These are phyloP conservation scores for Pelargonium myrrhifolium DNA, from an alignment of 441 rosid species.

Conservation along the genomic window DNA sequence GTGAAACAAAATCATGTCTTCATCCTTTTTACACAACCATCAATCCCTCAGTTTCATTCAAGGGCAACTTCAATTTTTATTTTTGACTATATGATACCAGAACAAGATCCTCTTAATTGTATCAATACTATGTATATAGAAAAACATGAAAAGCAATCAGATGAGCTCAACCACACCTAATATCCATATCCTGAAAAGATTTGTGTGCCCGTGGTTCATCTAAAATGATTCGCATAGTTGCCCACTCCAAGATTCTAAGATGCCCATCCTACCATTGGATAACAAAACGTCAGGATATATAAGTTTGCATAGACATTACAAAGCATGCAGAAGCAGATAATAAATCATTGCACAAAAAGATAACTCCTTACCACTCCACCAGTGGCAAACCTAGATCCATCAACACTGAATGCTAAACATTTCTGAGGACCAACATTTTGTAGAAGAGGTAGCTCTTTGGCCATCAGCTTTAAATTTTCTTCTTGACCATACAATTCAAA, in stretches of 20 bases:
- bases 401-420: conserved; percentile 80
- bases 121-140: background rate
- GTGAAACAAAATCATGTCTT: background rate
- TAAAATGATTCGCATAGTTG: conserved; percentile 53
- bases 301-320: background rate
- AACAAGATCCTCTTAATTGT: too few relatives aligned
- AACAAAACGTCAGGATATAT: conserved; percentile 7
- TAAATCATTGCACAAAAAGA: background rate
- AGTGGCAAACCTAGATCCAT: conserved; percentile 79
- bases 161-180: conserved; percentile 44
- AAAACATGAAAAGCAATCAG: conserved; percentile 2
- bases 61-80: background rate
- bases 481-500: conserved; percentile 58
- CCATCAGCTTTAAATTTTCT: conserved; percentile 39
- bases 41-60: background rate
- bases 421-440: conserved; percentile 65
- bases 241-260: conserved; percentile 87
- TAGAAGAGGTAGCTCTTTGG: conserved; percentile 53
- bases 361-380: conserved; percentile 73
- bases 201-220: conserved; percentile 86
- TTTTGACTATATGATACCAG: background rate
- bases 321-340: too few relatives aligned
- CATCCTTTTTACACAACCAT: background rate
- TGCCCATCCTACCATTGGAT: conserved; percentile 60
- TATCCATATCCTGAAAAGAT: conserved; percentile 78